phyloP scores from a whole-genome alignment of 345 rosid species.

The Trapa incisa region DNA sequence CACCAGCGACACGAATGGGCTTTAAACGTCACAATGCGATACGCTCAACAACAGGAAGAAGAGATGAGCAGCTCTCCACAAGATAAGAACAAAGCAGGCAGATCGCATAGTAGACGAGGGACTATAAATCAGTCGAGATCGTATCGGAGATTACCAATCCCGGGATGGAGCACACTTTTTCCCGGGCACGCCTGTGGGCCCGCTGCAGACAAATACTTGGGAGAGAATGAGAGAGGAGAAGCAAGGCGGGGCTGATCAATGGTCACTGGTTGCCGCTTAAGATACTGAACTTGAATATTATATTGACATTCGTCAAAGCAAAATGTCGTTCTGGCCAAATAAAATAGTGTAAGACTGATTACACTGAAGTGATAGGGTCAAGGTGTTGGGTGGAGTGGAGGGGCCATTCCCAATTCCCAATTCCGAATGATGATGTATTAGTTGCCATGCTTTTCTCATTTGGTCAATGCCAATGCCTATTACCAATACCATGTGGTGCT shows the following conservation, averaged over 20 bases:
- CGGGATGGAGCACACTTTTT: not conserved
- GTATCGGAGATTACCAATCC: not conserved
- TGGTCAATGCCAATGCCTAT: too few relatives aligned
- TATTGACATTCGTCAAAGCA: not conserved
- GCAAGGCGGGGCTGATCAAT: not conserved
- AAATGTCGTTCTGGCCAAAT: too few relatives aligned
- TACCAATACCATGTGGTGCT: too few relatives aligned
- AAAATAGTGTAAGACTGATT: too few relatives aligned
- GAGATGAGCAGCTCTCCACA: not conserved
- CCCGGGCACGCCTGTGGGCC: not conserved
- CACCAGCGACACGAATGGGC: not conserved
- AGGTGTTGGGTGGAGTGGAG: too few relatives aligned
- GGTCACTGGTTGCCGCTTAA: not conserved
- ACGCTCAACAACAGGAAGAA: too few relatives aligned
- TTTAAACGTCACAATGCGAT: not conserved
- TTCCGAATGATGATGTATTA: too few relatives aligned
- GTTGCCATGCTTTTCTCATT: too few relatives aligned
- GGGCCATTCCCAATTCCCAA: too few relatives aligned
- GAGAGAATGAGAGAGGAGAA: not conserved
- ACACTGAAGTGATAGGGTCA: too few relatives aligned
- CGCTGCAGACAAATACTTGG: too few relatives aligned
- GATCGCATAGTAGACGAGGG: not conserved
- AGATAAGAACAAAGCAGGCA: not conserved
- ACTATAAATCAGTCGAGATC: not conserved
- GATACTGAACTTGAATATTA: not conserved